These are phyloP conservation scores for Phaeotremella skinneri DNA, from an alignment of 768 basidiomycete genomes.

Conservation along the genomic window DNA sequence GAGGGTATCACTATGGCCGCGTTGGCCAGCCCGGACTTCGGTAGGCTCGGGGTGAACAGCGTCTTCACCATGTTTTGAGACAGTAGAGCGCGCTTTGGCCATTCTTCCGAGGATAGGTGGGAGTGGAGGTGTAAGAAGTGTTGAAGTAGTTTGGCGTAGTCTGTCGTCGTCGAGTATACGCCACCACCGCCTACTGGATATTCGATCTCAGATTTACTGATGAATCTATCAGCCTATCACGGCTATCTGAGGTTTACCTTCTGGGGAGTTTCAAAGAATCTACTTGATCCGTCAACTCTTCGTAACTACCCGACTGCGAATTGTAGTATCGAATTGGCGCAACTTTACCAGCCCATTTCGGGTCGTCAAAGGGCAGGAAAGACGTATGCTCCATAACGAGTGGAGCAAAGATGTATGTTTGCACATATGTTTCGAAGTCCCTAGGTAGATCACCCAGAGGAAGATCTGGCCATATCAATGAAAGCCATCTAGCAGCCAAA, in stretches of 20 bases:
- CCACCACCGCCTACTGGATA: conserved; percentile 47
- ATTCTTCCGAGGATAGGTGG: neutral
- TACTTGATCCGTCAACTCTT: conserved; percentile 28
- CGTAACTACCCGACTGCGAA: conserved; percentile 10
- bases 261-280: conserved; percentile 36
- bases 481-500: conserved; percentile 25
- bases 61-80: conserved; percentile 19
- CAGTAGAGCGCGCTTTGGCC: conserved; percentile 12
- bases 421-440: conserved; percentile 33
- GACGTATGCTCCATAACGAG: conserved; percentile 35
- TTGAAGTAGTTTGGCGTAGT: conserved; percentile 36
- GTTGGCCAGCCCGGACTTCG: conserved; percentile 13
- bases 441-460: conserved; percentile 3
- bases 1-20: neutral
- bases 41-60: conserved; percentile 31
- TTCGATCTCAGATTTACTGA: conserved; percentile 35
- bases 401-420: conserved; percentile 26
- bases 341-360: conserved; percentile 4
- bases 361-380: conserved; percentile 34
- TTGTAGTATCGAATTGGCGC: neutral
- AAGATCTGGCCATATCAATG: conserved; percentile 22
- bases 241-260: conserved; percentile 17
- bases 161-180: conserved; percentile 29
- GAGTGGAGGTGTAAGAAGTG: conserved; percentile 27
- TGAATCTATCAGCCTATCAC: neutral